Conservation (phyloP, 2,329 filamentous ascomycete species). For the Xylaria sp. region DNA sequence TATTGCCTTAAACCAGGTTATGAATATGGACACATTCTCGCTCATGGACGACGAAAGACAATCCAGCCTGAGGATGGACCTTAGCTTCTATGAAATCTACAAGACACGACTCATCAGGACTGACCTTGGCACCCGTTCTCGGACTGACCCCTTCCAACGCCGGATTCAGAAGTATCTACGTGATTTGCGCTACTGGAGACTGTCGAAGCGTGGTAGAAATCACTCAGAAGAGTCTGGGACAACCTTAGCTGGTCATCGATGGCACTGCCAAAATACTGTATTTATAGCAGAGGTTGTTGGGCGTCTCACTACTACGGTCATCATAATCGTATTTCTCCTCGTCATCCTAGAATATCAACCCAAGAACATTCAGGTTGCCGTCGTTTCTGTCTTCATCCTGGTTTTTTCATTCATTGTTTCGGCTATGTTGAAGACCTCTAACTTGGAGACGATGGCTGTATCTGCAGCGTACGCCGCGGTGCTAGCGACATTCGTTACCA, state of each 20-base stretch:
- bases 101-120: constrained; percentile 16
- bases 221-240: not conserved
- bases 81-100: constrained; percentile 18
- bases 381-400: constrained; percentile 34
- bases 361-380: not conserved
- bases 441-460: constrained; percentile 43
- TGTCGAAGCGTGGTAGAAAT: constrained; percentile 15
- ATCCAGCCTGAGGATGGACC: constrained; percentile 12
- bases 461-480: constrained; percentile 45
- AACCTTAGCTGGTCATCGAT: not conserved
- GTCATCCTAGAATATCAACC: not conserved
- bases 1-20: constrained; percentile 42
- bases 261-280: constrained; percentile 17
- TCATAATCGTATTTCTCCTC: constrained; percentile 10
- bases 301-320: not conserved
- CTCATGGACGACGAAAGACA: constrained; percentile 31
- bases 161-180: constrained; percentile 37
- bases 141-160: constrained; percentile 34
- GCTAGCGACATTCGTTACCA: constrained; percentile 40
- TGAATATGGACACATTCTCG: constrained; percentile 45
- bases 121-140: constrained; percentile 17
- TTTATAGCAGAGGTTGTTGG: constrained; percentile 1
- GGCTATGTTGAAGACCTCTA: constrained; percentile 40
- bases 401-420: constrained; percentile 38
- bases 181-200: constrained; percentile 28